phyloP scores from a whole-genome alignment of 441 rosid species.

The Croton setiger region DNA sequence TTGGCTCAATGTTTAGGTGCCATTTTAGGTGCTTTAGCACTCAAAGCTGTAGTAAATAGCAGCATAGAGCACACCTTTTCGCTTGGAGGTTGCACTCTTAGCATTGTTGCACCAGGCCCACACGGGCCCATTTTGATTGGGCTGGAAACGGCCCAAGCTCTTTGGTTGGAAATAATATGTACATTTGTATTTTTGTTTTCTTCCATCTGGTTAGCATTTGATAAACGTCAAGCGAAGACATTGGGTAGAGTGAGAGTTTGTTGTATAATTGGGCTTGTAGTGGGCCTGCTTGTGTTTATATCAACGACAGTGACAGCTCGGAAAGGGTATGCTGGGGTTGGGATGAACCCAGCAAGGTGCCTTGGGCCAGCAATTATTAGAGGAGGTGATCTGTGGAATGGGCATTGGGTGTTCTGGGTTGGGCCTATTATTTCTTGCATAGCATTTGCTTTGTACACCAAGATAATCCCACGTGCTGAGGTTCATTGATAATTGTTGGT shows the following conservation, averaged over 20 bases:
- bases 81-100: slow-evolving; percentile 48
- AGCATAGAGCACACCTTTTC: slow-evolving; percentile 36
- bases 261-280: slow-evolving; percentile 30
- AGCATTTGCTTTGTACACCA: slow-evolving; percentile 33
- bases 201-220: slow-evolving; percentile 47
- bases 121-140: slow-evolving; percentile 36
- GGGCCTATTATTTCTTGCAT: slow-evolving; percentile 38
- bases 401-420: slow-evolving; percentile 53
- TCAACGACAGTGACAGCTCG: slow-evolving; percentile 40
- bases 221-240: slow-evolving; percentile 35
- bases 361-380: slow-evolving; percentile 49
- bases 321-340: slow-evolving; percentile 47
- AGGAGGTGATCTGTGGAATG: slow-evolving; percentile 51
- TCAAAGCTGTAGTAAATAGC: slow-evolving; percentile 31
- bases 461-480: slow-evolving; percentile 34
- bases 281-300: slow-evolving; percentile 43
- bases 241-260: slow-evolving; percentile 37
- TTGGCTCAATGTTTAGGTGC: slow-evolving; percentile 46
- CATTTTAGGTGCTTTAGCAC: slow-evolving; percentile 39
- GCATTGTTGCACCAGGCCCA: slow-evolving; percentile 34
- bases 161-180: slow-evolving; percentile 47
- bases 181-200: slow-evolving; percentile 39
- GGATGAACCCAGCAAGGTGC: slow-evolving; percentile 58
- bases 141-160: slow-evolving; percentile 32
- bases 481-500: too few species aligned